Evolutionary conservation across 768 basidiomycete species (phyloP).

Genomic region (Suillus subaureus): DNA sequence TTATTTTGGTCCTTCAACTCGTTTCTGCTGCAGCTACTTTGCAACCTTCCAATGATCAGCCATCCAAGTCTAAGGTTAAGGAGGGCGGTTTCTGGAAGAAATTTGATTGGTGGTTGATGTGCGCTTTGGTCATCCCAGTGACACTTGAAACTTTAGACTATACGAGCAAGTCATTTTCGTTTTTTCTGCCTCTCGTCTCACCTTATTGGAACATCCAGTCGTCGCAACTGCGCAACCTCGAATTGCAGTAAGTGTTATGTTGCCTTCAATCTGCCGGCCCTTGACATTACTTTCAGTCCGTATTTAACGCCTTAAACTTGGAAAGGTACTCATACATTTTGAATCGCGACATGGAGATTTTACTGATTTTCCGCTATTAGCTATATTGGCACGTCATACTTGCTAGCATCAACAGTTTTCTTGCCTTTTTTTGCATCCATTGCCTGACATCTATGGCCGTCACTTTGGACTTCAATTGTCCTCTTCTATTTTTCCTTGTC

Average conservation of each 20-base stretch:
- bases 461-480: constrained; percentile 48
- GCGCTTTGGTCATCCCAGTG: constrained; percentile 44
- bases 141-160: constrained; percentile 40
- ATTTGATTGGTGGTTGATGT: constrained; percentile 32
- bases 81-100: constrained; percentile 28
- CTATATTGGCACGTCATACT: constrained; percentile 52
- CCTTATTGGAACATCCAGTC: constrained; percentile 29
- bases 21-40: not conserved
- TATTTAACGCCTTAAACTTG: constrained; percentile 31
- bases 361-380: constrained; percentile 21
- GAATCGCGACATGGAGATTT: not conserved
- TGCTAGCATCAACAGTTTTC: constrained; percentile 55
- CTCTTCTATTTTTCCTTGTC: constrained; percentile 45
- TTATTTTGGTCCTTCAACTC: not conserved
- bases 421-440: constrained; percentile 52
- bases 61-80: not conserved
- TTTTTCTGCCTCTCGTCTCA: not conserved
- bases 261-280: not conserved
- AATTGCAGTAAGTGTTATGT: constrained; percentile 43
- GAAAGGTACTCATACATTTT: constrained; percentile 23
- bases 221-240: constrained; percentile 55
- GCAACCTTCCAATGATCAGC: not conserved
- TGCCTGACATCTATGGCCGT: constrained; percentile 52
- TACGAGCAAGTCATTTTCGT: constrained; percentile 19
- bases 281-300: constrained; percentile 20